Base-by-base conservation (phyloP, 1,284 basidiomycete genomes). In the Ganoderma lucidum region DNA sequence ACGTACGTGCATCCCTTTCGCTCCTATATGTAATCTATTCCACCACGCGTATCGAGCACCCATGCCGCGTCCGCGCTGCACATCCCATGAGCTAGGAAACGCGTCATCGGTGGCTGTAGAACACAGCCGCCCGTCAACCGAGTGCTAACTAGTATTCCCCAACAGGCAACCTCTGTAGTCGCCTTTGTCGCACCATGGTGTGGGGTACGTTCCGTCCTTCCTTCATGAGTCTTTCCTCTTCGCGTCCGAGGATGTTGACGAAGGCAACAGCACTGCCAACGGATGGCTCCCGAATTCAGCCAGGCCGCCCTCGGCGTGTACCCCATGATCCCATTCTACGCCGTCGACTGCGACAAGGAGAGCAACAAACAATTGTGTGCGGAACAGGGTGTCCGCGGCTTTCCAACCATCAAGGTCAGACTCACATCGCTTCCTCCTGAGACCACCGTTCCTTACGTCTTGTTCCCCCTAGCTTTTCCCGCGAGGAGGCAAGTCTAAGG, bases 181-280 rank as follows among this genome's bases (percentile, higher is more conserved):
- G 95, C 95, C 1, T 96, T 96, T 76, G 92, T 96, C 9, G 95
- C 95, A 35, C 93, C 94, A 8, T 96, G 95, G 93, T 95, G 93
- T 76, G 93, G 93, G 71, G 94, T 95, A 79, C 80, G 93, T 79
- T 35, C 59, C 19, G 32, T 23, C 19, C 8, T 30, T 14, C 56
- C 35, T 61, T 42, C 3, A 42, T 60, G 41, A 23, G 23, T 4
- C 14, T 41, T 28, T 39, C 2, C 10, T 41, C 9, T 41, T 41
- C 39, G 39, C 39, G 39, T 61, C 14, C 35, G 59, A 28, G 39
- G 9, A 44, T 15, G 48, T 64, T 71, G 41, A 74, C 62, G n/a
- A 4, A 44, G 39, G 19, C 39, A 35, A n/a, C 76, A 93, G 88
- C 95, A 98, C 79, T 98, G 97, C 80, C 90, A 97, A 83, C 85